phyloP scores from a whole-genome alignment of 768 basidiomycete species.

The Amanita jacksonii region DNA sequence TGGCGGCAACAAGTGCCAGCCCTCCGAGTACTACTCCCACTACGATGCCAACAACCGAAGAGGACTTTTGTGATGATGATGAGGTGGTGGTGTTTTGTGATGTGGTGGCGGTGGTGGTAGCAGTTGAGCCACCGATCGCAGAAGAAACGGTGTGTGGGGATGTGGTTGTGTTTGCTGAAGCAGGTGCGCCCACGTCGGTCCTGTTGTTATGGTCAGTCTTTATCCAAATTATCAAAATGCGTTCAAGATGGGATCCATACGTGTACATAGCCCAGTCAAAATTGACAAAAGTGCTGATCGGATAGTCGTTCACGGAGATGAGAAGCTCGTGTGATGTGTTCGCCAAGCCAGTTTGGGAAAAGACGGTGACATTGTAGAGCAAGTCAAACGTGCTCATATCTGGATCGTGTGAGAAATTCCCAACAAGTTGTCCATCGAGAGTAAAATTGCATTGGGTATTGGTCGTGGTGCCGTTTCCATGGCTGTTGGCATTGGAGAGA shows the following conservation, averaged over 20 bases:
- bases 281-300: conserved; percentile 22
- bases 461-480: conserved; percentile 13
- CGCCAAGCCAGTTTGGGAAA: conserved; percentile 16
- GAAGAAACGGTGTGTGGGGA: no score
- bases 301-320: conserved; percentile 22
- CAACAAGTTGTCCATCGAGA: conserved; percentile 18
- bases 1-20: no score
- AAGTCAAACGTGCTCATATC: conserved; percentile 14
- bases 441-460: conserved; percentile 23
- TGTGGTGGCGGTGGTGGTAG: no score
- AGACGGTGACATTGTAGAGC: conserved; percentile 23
- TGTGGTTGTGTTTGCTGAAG: background rate
- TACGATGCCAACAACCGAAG: no score
- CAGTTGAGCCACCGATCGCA: no score
- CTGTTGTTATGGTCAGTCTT: no score
- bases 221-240: no score
- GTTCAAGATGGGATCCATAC: no score
- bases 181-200: background rate
- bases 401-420: conserved; percentile 20
- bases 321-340: conserved; percentile 21
- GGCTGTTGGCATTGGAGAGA: background rate
- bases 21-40: no score
- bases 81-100: no score
- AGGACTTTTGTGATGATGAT: no score
- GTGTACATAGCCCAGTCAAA: conserved; percentile 36